Base-by-base conservation (phyloP, 2,329 filamentous ascomycete genomes). In the Ceratocystis colombiana region DNA sequence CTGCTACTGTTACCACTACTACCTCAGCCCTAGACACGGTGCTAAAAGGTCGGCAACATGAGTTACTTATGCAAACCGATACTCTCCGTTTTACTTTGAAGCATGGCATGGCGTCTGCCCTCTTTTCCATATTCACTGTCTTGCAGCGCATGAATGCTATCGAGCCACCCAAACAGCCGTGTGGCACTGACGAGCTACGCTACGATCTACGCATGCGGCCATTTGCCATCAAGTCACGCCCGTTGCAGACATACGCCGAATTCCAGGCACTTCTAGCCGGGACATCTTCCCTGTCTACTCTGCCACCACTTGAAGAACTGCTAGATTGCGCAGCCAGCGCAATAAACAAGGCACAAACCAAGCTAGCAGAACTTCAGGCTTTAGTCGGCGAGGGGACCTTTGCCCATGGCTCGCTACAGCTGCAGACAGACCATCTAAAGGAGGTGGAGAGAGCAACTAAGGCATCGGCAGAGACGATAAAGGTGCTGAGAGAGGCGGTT, bases 121-220 rank as follows among this genome's bases (percentile, higher is more conserved):
- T 85, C 3, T 78, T 77, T 61, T 78, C 82, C 61, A 77, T 96
- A 22, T 93, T 91, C 74, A 82, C 82, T 0, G 78, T 85, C 0
- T 78, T 94, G 1, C 73, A 79, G 33, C 85, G 88, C 7, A 78
- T 88, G 5, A 71, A 74, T 30, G 72, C 85, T 68, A 70, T 90
- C 70, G 75, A 78, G 63, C 67, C 76, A 0, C 82, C 79, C 4
- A 74, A 75, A 0, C 77, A 84, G 1, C 85, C 87, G 0, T 95
- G 91, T 73, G 84, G 85, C 66, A 83, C 82, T 17, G 82, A 88
- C 67, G 75, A 79, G 41, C 77, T 91, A 3, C 85, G 90, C 12
- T 92, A 94, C 73, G 88, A 94, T 70, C 77, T 95, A 8, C 88
- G 92, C 67, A 94, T 96, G 89, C 89, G 88, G 71, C 89, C 90